Conservation (phyloP, 768 basidiomycete species). For the Lactifluus rugatus region DNA sequence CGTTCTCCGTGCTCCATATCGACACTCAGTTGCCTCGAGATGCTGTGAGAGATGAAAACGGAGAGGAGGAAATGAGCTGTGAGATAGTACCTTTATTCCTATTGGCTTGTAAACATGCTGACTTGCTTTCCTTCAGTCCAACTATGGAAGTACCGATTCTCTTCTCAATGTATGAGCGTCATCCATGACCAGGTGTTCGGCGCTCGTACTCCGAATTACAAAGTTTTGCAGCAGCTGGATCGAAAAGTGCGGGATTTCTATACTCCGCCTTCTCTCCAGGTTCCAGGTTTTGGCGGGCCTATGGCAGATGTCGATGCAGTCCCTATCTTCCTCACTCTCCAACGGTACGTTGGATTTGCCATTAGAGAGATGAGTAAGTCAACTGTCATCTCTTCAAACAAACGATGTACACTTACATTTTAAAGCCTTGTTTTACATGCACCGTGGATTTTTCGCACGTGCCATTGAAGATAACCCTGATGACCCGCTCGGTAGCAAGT, state of each 20-base stretch:
- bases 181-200: constrained; percentile 65
- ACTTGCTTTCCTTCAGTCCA: constrained; percentile 33
- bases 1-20: constrained; percentile 36
- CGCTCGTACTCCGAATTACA: constrained; percentile 50
- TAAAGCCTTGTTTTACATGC: constrained; percentile 60
- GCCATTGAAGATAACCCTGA: constrained; percentile 52
- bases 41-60: constrained; percentile 41
- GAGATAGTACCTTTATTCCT: constrained; percentile 22
- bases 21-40: constrained; percentile 30
- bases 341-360: constrained; percentile 54
- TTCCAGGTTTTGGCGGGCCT: constrained; percentile 50
- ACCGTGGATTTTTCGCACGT: constrained; percentile 64
- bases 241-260: constrained; percentile 55
- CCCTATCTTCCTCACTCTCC: constrained; percentile 51
- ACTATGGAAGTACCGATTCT: constrained; percentile 63
- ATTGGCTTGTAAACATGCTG: background rate
- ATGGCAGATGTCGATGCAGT: constrained; percentile 34
- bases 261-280: constrained; percentile 53
- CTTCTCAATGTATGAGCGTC: constrained; percentile 49
- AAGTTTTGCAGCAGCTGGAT: constrained; percentile 53
- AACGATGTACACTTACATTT: background rate
- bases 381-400: background rate
- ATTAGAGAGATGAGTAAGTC: constrained; percentile 58
- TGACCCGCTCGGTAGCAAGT: constrained; percentile 64
- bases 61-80: constrained; percentile 58